Evolutionary conservation across 2,329 filamentous ascomycete species (phyloP).

Genomic region (Leptographium radiaticola): DNA sequence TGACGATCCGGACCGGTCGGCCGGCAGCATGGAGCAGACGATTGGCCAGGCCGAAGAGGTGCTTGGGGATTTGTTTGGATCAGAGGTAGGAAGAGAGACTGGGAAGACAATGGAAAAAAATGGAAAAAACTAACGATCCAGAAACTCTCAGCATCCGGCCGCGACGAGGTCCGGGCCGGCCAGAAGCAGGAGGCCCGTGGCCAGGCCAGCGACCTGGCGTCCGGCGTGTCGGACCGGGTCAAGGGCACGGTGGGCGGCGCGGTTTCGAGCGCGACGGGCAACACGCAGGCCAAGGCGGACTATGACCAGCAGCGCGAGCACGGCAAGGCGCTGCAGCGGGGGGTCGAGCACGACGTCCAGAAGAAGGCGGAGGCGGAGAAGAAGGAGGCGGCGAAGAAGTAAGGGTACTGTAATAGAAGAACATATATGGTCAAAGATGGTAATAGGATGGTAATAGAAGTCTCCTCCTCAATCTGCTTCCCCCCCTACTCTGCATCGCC

Average conservation of each 20-base stretch:
- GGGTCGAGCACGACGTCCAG: slow-evolving; percentile 68
- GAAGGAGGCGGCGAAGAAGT: background rate
- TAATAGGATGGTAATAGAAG: no score
- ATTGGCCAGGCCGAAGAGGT: slow-evolving; percentile 76
- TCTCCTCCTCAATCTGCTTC: background rate
- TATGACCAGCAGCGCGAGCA: slow-evolving; percentile 60
- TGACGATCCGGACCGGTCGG: slow-evolving; percentile 58
- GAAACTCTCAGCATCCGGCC: slow-evolving; percentile 60
- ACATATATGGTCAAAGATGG: no score
- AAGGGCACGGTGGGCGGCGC: slow-evolving; percentile 55
- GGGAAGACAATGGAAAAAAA: no score
- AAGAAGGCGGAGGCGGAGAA: slow-evolving; percentile 54
- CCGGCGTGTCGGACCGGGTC: slow-evolving; percentile 54
- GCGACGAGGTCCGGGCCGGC: slow-evolving; percentile 66
- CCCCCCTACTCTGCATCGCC: slow-evolving; percentile 16
- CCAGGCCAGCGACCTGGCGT: slow-evolving; percentile 61
- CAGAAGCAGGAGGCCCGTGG: slow-evolving; percentile 73
- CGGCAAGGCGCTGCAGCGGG: slow-evolving; percentile 69
- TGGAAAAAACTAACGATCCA: no score
- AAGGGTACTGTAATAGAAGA: background rate
- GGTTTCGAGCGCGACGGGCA: slow-evolving; percentile 59
- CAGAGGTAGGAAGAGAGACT: no score
- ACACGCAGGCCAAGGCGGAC: slow-evolving; percentile 49
- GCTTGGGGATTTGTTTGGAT: slow-evolving; percentile 61
- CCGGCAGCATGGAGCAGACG: slow-evolving; percentile 78